Base-by-base conservation (phyloP, 2,329 filamentous ascomycete genomes). In the Sporothrix protearum region DNA sequence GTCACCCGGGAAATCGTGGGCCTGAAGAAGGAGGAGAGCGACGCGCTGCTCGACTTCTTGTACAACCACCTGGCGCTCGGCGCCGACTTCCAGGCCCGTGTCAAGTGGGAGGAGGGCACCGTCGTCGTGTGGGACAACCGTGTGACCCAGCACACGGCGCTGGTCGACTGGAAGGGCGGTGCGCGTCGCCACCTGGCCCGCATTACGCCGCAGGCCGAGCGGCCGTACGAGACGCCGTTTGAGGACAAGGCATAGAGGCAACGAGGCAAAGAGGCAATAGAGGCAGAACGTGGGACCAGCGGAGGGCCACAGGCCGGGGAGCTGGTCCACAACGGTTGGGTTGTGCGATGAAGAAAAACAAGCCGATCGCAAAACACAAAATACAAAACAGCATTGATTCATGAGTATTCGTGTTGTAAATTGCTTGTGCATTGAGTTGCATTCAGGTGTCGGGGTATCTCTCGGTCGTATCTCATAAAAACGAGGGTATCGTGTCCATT, bases 71-170 rank as follows among this genome's bases (percentile, higher is more conserved):
- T 93, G 69, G 90, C 89, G 0, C 85, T 87, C 53, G 90, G 90
- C 25, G 88, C 90, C 67, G 91, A 94, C 77, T 88, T 93, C 79
- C 92, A 94, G 76, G 85, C 85, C 5, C 86, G 92, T 30, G 85
- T 97, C 67, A 91, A 90, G 79, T 96, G 93, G 93, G 88, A 89
- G 76, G 85, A 88, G 57, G 87, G 88, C n/a, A 95, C 92, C 0
- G 92, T 96, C 0, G 91, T 96, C 1, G 89, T 95, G 0, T 96
- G 92, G 92, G 93, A 96, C 79, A 96, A 95, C 82, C 85, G 92
- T 42, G 88, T 94, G 0, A 94, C 91, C 10, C 86, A 89, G 75
- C 93, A 97, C 80, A 91, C 91, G 7, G 93, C 93, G 1, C 82
- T 95, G 51, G 83, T 95, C 3, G 93, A 96, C 79, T 97, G 93